A percentile compares a stretch with the other conserved stretches of the same genome.
These are phyloP conservation scores for Melaleuca alternifolia DNA, from an alignment of 345 rosid species.

Conservation along the genomic window DNA sequence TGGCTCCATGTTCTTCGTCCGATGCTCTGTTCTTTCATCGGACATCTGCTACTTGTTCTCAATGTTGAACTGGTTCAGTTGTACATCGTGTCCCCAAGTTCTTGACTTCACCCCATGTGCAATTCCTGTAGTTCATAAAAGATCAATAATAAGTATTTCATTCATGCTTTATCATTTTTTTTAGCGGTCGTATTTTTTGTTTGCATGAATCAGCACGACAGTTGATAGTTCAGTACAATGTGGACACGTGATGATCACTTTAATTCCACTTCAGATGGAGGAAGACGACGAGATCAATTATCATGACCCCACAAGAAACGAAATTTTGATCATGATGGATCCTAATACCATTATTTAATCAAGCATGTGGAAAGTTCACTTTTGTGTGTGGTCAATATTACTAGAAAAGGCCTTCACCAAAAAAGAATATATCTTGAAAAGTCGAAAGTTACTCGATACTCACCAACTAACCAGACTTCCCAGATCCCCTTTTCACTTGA, in stretches of 20 bases:
- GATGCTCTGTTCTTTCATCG: neutral
- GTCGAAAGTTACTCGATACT: neutral
- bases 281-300: neutral
- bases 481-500: neutral
- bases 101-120: neutral
- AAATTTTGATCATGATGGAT: neutral
- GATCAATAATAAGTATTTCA: neutral
- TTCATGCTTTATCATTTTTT: too few relatives aligned
- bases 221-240: neutral
- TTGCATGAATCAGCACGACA: neutral
- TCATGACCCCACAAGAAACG: neutral
- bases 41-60: neutral
- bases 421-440: too few relatives aligned
- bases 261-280: neutral
- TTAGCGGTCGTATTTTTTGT: neutral
- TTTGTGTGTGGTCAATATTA: neutral
- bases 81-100: fast-evolving
- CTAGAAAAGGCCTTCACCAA: too few relatives aligned
- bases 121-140: neutral
- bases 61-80: neutral
- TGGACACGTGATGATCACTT: neutral
- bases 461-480: neutral
- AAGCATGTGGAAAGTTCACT: neutral
- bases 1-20: neutral
- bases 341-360: neutral